Evolutionary conservation across 495 filamentous ascomycete species (phyloP).

Genomic region (Hypoxylon crocopeplum): DNA sequence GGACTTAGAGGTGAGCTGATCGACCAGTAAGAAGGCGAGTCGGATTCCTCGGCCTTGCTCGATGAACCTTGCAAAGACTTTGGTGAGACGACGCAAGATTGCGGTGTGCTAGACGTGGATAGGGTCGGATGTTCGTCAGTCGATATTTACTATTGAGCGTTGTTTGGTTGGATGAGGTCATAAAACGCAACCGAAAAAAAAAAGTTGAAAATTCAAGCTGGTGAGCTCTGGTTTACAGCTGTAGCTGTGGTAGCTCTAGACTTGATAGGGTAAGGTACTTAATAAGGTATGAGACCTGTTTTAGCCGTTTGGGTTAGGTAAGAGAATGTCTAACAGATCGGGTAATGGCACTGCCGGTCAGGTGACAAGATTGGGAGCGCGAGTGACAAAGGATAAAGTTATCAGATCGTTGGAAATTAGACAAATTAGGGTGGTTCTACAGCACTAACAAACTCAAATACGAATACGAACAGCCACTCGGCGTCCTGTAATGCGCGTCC

Average conservation of each 20-base stretch:
- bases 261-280: conserved; percentile 15
- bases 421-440: too few relatives aligned
- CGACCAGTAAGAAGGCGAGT: conserved; percentile 20
- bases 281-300: neutral
- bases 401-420: too few relatives aligned
- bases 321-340: too few relatives aligned
- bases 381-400: too few relatives aligned
- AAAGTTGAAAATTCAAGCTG: conserved; percentile 10
- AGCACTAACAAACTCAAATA: too few relatives aligned
- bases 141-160: conserved; percentile 20
- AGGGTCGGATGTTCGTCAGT: conserved; percentile 33
- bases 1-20: neutral
- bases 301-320: too few relatives aligned
- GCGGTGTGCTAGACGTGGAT: conserved; percentile 13
- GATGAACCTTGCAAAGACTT: conserved; percentile 7
- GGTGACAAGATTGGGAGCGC: too few relatives aligned
- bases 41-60: conserved; percentile 1
- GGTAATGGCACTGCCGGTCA: conserved; percentile 14
- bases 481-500: too few relatives aligned
- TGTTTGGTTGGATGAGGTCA: conserved; percentile 29
- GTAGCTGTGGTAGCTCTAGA: conserved; percentile 3
- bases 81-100: conserved; percentile 26
- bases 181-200: conserved; percentile 9
- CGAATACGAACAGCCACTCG: too few relatives aligned
- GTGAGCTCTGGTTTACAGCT: neutral